Evolutionary conservation across 2,329 filamentous ascomycete genomes (phyloP).

Genomic region (Penicillium freii): DNA sequence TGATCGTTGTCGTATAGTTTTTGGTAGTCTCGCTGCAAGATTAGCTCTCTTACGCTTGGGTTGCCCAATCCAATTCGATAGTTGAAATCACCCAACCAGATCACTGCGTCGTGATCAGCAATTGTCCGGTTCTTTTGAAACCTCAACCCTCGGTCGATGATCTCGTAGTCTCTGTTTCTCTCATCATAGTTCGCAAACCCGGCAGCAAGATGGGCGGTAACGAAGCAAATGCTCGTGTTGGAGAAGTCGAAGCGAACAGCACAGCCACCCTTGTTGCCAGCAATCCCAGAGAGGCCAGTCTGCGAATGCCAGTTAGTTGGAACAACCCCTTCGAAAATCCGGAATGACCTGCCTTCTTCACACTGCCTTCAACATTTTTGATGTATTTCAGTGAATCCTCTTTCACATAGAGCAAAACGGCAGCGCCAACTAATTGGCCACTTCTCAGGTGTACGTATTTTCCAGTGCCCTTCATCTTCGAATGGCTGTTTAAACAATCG

Average conservation of each 20-base stretch:
- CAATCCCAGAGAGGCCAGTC: slow-evolving; percentile 91
- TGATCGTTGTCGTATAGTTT: slow-evolving; percentile 89
- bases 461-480: slow-evolving; percentile 63
- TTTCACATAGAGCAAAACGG: slow-evolving; percentile 86
- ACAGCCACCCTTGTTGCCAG: slow-evolving; percentile 95
- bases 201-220: slow-evolving; percentile 93
- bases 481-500: slow-evolving; percentile 69
- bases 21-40: slow-evolving; percentile 70
- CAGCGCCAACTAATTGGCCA: slow-evolving; percentile 91
- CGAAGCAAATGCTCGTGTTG: slow-evolving; percentile 88
- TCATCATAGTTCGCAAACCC: slow-evolving; percentile 97
- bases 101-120: slow-evolving; percentile 84
- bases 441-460: slow-evolving; percentile 87
- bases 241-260: slow-evolving; percentile 94
- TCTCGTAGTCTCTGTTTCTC: slow-evolving; percentile 86
- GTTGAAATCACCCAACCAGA: slow-evolving; percentile 98
- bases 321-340: neutral
- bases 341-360: slow-evolving; percentile 67
- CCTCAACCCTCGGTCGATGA: slow-evolving; percentile 78
- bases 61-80: slow-evolving; percentile 86
- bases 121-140: slow-evolving; percentile 91
- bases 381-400: slow-evolving; percentile 73
- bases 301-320: slow-evolving; percentile 36
- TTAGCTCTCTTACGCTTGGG: slow-evolving; percentile 72
- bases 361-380: slow-evolving; percentile 93